Percentiles rank a stretch among this genome's conserved stretches.
Conservation (phyloP, 345 rosid species). For the Linum usitatissimum region DNA sequence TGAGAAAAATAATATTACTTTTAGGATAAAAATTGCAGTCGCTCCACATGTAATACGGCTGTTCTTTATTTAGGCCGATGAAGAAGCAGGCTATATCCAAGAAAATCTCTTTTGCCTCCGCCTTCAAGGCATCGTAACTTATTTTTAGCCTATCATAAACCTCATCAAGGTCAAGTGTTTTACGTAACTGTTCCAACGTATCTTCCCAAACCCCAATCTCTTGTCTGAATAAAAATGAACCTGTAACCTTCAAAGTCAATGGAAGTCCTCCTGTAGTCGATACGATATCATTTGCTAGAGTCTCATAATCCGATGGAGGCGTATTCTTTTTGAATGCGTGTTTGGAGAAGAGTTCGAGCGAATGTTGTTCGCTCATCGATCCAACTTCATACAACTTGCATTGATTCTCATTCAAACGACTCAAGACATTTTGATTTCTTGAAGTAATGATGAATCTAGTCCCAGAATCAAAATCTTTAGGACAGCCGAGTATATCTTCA, state of each 20-base stretch:
- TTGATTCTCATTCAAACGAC: slow-evolving; percentile 16
- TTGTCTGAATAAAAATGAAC: slow-evolving; percentile 45
- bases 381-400: slow-evolving; percentile 32
- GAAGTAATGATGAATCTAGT: slow-evolving; percentile 52
- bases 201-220: slow-evolving; percentile 39
- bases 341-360: slow-evolving; percentile 45
- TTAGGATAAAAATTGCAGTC: slow-evolving; percentile 50
- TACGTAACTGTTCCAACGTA: slow-evolving; percentile 23
- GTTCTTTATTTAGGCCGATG: slow-evolving; percentile 27
- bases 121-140: slow-evolving; percentile 45
- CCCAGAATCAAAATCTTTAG: slow-evolving; percentile 35
- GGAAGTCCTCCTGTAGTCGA: slow-evolving; percentile 40
- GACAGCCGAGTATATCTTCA: slow-evolving; percentile 32
- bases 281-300: slow-evolving; percentile 34
- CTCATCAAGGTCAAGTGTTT: neutral
- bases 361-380: slow-evolving; percentile 23
- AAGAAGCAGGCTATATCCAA: slow-evolving; percentile 70
- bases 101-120: slow-evolving; percentile 35
- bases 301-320: slow-evolving; percentile 24
- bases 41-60: slow-evolving; percentile 33
- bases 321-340: slow-evolving; percentile 47
- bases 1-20: slow-evolving; percentile 33
- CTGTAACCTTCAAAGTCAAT: slow-evolving; percentile 66
- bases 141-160: slow-evolving; percentile 40
- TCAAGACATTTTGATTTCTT: slow-evolving; percentile 32